Evolutionary conservation across 192 early-diverging fungal species (phyloP).

Genomic region (Mortierella claussenii): DNA sequence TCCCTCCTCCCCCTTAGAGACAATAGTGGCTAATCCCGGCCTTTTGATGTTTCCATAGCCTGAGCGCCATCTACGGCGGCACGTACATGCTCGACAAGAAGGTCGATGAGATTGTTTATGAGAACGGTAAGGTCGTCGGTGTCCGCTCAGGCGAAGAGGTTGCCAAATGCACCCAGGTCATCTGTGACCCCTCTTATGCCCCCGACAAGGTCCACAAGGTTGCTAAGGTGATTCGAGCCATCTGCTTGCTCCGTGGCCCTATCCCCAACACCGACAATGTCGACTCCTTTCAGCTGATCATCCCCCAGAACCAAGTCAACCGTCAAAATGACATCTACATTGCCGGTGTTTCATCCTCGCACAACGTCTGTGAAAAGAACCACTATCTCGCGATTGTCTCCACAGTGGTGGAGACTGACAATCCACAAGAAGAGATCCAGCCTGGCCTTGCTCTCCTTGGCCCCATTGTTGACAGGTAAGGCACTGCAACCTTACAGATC

Average conservation of each 20-base stretch:
- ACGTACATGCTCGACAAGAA: slow-evolving; percentile 98
- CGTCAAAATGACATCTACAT: slow-evolving; percentile 98
- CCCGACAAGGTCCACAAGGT: slow-evolving; percentile 80
- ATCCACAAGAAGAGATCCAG: slow-evolving; percentile 92
- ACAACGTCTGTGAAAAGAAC: slow-evolving; percentile 92
- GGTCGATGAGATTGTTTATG: slow-evolving; percentile 90
- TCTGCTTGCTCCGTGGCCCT: slow-evolving; percentile 92
- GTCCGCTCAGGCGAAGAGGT: slow-evolving; percentile 90
- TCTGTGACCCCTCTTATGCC: slow-evolving; percentile 98
- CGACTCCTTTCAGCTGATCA: slow-evolving; percentile 95
- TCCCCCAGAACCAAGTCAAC: slow-evolving; percentile 97
- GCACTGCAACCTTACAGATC: too few relatives aligned
- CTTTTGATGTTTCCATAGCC: slow-evolving; percentile 53
- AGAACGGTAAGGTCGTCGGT: slow-evolving; percentile 86
- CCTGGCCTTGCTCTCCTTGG: slow-evolving; percentile 92
- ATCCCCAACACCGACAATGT: slow-evolving; percentile 88
- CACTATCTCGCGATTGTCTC: slow-evolving; percentile 96
- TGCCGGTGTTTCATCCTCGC: slow-evolving; percentile 86
- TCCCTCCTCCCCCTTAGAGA: neutral
- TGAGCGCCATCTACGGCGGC: slow-evolving; percentile 98
- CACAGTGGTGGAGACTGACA: slow-evolving; percentile 92
- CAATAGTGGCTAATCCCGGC: neutral
- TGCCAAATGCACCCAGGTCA: slow-evolving; percentile 87
- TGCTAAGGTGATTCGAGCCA: slow-evolving; percentile 93
- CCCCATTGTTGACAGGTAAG: slow-evolving; percentile 85